phyloP scores from a whole-genome alignment of 23 red algal species.

The Rhodosorus marinus region DNA sequence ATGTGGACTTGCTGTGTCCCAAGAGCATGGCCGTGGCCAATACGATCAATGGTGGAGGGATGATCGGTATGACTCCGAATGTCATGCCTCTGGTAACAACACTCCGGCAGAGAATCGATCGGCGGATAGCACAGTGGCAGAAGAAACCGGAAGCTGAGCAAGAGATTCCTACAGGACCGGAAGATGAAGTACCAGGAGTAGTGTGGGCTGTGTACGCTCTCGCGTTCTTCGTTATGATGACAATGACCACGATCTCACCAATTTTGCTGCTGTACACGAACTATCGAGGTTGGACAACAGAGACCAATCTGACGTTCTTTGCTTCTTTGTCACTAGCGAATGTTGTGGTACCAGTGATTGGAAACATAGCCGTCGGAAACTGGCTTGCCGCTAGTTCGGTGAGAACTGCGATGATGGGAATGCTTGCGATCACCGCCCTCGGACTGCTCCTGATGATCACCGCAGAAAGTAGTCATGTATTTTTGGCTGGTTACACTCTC shows the following conservation, averaged over 20 bases:
- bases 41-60: too few relatives aligned
- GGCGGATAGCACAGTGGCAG: too few relatives aligned
- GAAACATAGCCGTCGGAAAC: conserved; percentile 16
- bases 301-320: conserved; percentile 14
- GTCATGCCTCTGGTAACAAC: too few relatives aligned
- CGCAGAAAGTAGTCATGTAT: not conserved
- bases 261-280: conserved; percentile 27
- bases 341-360: conserved; percentile 18
- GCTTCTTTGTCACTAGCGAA: conserved; percentile 10
- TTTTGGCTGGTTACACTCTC: too few relatives aligned
- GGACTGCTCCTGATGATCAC: conserved; percentile 13
- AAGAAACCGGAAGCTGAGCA: too few relatives aligned
- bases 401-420: conserved; percentile 6
- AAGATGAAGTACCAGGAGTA: too few relatives aligned
- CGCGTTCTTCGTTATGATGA: conserved; percentile 28
- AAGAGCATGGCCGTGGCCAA: too few relatives aligned
- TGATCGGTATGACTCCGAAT: too few relatives aligned
- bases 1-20: too few relatives aligned
- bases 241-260: conserved; percentile 24
- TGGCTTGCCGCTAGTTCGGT: conserved; percentile 10
- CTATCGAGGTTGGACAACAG: conserved; percentile 7
- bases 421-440: not conserved
- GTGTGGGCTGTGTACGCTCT: conserved; percentile 10
- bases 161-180: too few relatives aligned
- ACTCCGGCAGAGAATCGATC: too few relatives aligned